Percentiles rank a stretch among this genome's conserved stretches.
These are phyloP conservation scores for Dryas alaskensis DNA, from an alignment of 306 rosid genomes.

Conservation along the genomic window DNA sequence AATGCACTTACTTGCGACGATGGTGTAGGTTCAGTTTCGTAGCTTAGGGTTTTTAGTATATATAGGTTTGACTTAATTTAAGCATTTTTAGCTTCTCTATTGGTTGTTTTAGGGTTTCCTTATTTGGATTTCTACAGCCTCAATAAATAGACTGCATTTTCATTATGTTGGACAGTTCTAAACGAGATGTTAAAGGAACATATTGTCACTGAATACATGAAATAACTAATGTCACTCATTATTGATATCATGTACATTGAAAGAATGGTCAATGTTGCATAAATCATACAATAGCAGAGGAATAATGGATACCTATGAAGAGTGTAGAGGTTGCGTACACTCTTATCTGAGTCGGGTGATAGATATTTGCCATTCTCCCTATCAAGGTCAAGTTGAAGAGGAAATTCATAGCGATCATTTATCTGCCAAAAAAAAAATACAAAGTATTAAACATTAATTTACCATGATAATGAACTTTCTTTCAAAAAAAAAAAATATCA, in stretches of 20 bases:
- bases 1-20: no score
- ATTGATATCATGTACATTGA: background rate
- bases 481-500: background rate
- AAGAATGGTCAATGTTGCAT: background rate
- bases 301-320: conserved; percentile 68
- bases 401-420: conserved; percentile 94
- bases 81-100: no score
- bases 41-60: no score
- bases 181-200: background rate
- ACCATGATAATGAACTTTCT: background rate
- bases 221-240: no score
- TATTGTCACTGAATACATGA: background rate
- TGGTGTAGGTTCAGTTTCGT: no score
- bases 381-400: conserved; percentile 93
- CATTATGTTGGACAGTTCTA: no score
- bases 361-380: conserved; percentile 82
- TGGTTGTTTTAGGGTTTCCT: no score
- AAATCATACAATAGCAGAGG: conserved; percentile 8
- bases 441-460: background rate
- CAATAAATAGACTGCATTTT: no score
- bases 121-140: no score
- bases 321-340: conserved; percentile 86
- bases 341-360: conserved; percentile 86
- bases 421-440: conserved; percentile 46
- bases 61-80: no score